These are phyloP conservation scores for Meyerozyma elateridarum DNA, from an alignment of 1,139 yeast genomes.

Conservation along the genomic window DNA sequence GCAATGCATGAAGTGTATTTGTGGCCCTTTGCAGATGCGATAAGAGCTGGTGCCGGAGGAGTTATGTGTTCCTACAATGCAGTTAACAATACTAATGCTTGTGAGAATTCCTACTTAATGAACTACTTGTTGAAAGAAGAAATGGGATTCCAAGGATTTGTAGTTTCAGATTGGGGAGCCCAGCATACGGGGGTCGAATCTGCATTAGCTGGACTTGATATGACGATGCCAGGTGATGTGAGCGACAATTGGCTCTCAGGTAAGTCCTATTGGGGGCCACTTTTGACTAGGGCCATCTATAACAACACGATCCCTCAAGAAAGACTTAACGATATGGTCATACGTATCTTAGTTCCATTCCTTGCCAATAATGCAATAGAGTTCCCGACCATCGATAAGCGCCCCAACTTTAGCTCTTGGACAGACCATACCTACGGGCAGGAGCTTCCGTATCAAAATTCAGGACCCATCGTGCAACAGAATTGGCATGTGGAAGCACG, in stretches of 20 bases:
- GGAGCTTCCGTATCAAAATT: constrained; percentile 47
- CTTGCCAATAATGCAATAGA: constrained; percentile 34
- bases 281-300: constrained; percentile 50
- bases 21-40: constrained; percentile 66
- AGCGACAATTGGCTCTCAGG: constrained; percentile 52
- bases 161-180: constrained; percentile 65
- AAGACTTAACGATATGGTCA: constrained; percentile 59
- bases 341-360: constrained; percentile 55
- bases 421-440: constrained; percentile 52
- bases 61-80: constrained; percentile 61
- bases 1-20: constrained; percentile 59
- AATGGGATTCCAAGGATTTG: constrained; percentile 64
- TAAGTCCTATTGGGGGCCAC: constrained; percentile 55
- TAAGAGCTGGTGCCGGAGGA: constrained; percentile 57
- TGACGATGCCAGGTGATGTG: constrained; percentile 65
- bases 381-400: constrained; percentile 35
- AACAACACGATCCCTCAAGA: constrained; percentile 53
- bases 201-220: constrained; percentile 57
- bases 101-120: constrained; percentile 56
- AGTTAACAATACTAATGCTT: constrained; percentile 55
- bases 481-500: constrained; percentile 56
- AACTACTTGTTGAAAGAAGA: constrained; percentile 57
- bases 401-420: constrained; percentile 60
- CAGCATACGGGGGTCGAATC: constrained; percentile 55
- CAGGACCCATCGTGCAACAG: constrained; percentile 49